phyloP scores from a whole-genome alignment of 2,329 filamentous ascomycete genomes.

The Aspergillus puulaauensis region DNA sequence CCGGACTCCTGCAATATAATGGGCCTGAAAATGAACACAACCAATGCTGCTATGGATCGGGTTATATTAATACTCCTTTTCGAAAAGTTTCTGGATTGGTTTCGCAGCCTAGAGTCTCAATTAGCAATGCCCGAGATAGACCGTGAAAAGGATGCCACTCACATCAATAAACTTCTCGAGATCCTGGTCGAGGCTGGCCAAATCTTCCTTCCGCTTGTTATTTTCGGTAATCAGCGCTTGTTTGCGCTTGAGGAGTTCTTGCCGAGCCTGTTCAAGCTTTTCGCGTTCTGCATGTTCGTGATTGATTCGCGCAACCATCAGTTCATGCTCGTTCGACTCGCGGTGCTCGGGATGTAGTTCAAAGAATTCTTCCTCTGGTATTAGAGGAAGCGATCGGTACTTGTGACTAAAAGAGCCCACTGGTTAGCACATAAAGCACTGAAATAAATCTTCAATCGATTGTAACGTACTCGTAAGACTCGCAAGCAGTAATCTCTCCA shows the following conservation, averaged over 20 bases:
- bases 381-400: conserved; percentile 80
- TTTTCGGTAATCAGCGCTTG: conserved; percentile 72
- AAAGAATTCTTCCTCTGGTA: conserved; percentile 81
- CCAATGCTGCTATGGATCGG: conserved; percentile 12
- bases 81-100: conserved; percentile 82
- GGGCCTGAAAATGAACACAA: background rate
- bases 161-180: conserved; percentile 93
- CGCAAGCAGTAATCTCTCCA: conserved; percentile 86
- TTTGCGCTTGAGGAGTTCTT: conserved; percentile 72
- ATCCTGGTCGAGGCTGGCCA: conserved; percentile 87
- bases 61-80: conserved; percentile 59
- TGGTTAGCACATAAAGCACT: background rate
- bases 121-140: conserved; percentile 12
- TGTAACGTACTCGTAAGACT: conserved; percentile 79
- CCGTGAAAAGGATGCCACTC: conserved; percentile 31
- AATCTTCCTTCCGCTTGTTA: conserved; percentile 88
- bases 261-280: conserved; percentile 78
- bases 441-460: background rate
- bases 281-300: conserved; percentile 85
- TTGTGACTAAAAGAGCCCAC: conserved; percentile 57
- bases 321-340: conserved; percentile 70
- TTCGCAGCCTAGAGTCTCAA: conserved; percentile 66
- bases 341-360: conserved; percentile 70
- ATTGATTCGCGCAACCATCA: conserved; percentile 88
- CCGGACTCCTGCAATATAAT: conserved; percentile 6